Evolutionary conservation across 225 moss, liverwort and hornwort genomes (phyloP).

Genomic region (Marchantia paleacea): DNA sequence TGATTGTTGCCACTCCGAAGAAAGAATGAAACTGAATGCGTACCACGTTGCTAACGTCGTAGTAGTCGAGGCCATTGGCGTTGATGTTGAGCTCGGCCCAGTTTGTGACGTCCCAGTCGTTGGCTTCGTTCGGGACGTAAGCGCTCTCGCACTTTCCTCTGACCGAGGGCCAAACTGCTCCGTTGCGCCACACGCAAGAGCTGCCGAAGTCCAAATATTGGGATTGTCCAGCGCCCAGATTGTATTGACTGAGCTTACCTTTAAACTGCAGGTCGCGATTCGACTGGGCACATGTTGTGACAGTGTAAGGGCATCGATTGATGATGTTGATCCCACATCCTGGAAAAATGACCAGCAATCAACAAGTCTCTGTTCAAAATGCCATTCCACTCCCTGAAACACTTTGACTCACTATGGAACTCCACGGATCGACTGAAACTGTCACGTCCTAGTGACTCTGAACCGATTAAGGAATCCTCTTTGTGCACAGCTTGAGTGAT

Average conservation of each 20-base stretch:
- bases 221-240: background rate
- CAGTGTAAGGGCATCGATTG: background rate
- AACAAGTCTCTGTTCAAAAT: too few species aligned
- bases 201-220: constrained; percentile 11
- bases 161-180: background rate
- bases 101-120: constrained; percentile 6
- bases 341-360: background rate
- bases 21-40: background rate
- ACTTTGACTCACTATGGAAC: too few species aligned
- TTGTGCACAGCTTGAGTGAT: too few species aligned
- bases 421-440: too few species aligned
- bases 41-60: constrained; percentile 24
- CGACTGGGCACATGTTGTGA: background rate
- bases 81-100: constrained; percentile 12
- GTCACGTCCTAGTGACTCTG: too few species aligned
- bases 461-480: too few species aligned
- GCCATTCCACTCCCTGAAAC: too few species aligned
- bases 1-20: too few species aligned
- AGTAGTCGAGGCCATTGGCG: constrained; percentile 12
- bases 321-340: constrained; percentile 12
- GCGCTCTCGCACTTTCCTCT: constrained; percentile 5
- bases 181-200: constrained; percentile 5
- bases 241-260: background rate
- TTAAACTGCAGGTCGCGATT: background rate
- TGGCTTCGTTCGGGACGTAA: background rate